Evolutionary conservation across 108 stramenopile species (phyloP), one percentile per base, ranked within the genome.

Genomic region (Cylindrotheca fusiformis): DNA sequence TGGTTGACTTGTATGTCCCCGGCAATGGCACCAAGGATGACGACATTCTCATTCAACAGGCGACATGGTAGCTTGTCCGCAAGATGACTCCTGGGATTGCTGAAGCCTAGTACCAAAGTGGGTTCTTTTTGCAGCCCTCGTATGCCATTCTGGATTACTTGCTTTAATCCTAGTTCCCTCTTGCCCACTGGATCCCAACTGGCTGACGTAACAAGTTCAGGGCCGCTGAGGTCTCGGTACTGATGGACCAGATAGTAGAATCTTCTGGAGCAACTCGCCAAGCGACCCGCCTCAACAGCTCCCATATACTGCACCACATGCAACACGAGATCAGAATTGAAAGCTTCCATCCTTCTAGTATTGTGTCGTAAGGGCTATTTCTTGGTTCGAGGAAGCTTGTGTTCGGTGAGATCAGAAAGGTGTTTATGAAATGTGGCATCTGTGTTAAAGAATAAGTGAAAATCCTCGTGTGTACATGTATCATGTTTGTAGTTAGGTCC

Each of bases 211-310:
- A 70, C 72, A 24, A 83, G 19, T 60, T 83, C 52, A 2, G 82
- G 65, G 18, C 77, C 74, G 24, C 58, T 30, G 4, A 61, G 29
- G 14, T 52, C 32, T 4, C 69, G 77, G 32, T 55, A 78, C 32
- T 78, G 51, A 29, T 67, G 61, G 3, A 71, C 70, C 49, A 83
- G 62, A 48, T 78, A 83, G 31, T 63, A 83, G 52, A 59, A 78
- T 19, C 82, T 73, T 36, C 45, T 46, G 1, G 77, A 63, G 2
- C 68, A 33, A 24, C 14, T 6, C 1, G 64, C 55, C 12, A 78
- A 54, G 4, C 48, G 33, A 36, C 65, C 58, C 14, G 55, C 27
- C 50, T 80, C 78, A 0, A 54, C 33, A 0, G 77, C 72, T 44
- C 55, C 58, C n/a, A 80, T 53, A 53, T 64, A 84, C 25, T 73